Evolutionary conservation across 176 grass and related monocot genomes (phyloP), one percentile per base, ranked within the genome.

Genomic region (Panicum miliaceum): DNA sequence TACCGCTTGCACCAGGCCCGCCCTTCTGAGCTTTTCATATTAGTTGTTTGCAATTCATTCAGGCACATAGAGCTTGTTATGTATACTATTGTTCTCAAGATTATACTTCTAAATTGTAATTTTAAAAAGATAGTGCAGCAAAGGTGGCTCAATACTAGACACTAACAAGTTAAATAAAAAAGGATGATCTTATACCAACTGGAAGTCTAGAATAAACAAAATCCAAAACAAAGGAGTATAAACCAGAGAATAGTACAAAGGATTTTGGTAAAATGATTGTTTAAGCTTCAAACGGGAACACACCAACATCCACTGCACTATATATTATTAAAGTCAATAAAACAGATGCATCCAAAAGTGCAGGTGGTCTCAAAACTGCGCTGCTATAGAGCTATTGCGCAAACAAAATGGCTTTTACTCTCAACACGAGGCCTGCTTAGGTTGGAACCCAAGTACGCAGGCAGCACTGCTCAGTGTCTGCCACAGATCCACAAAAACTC

Each of bases 11-110:
- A n/a, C n/a, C n/a, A n/a, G n/a, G n/a, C n/a, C n/a, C n/a, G n/a
- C n/a, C n/a, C n/a, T n/a, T n/a, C n/a, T 81, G 32, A 76, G 8
- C 2, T 37, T 81, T 80, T 64, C 64, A 40, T 10, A 36, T 75
- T 73, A 34, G 2, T 9, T 68, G 38, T 7, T 53, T 42, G 14
- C 13, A 18, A 70, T 34, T 22, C 37, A 85, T 78, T 85, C 9
- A 27, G 64, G 22, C 37, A 78, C 14, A 8, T 32, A 26, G 20
- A 68, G 6, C 25, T 75, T 59, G 22, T 8, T 78, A 45, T 75
- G 20, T 63, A 64, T 22, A 53, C 42, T 70, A 25, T 20, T 62
- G 26, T 56, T 67, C 35, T 45, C 3, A 76, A 76, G 12, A 60
- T 18, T 58, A 22, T 23, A 57, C 34, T 59, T 71, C 13, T 51